phyloP scores from a whole-genome alignment of 2,329 filamentous ascomycete genomes.

The Fusarium concolor region DNA sequence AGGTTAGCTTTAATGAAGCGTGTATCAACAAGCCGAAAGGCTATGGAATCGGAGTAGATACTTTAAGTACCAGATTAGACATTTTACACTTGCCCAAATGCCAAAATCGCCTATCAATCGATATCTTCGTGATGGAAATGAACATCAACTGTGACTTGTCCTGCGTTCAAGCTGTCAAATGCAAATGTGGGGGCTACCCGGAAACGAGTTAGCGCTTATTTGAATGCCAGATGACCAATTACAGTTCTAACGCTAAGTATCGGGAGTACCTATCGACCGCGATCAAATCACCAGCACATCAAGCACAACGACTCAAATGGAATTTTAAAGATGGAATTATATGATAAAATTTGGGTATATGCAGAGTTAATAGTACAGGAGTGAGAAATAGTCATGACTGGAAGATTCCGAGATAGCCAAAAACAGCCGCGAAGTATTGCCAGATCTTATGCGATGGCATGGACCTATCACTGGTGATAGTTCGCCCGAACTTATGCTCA shows the following conservation, averaged over 20 bases:
- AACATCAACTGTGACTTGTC: no score
- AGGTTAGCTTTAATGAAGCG: no score
- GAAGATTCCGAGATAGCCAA: neutral
- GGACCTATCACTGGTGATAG: neutral
- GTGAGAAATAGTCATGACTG: fast-evolving
- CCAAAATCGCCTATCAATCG: no score
- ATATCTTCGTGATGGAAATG: no score
- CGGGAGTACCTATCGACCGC: neutral
- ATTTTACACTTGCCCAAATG: no score
- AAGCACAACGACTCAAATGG: fast-evolving
- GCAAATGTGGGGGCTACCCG: neutral
- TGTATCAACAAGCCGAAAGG: no score
- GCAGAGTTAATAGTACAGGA: no score
- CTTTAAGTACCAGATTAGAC: no score
- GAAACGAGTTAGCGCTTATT: conserved; percentile 9
- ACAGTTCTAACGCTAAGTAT: neutral
- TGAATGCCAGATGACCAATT: neutral
- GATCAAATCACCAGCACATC: no score
- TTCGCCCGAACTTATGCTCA: neutral
- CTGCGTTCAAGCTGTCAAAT: no score
- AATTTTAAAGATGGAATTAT: neutral
- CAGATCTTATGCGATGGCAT: neutral
- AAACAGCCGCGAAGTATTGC: neutral
- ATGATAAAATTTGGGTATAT: no score
- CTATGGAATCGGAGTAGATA: no score